Evolutionary conservation across 1,284 basidiomycete species (phyloP), one percentile per base, ranked within the genome.

Genomic region (Cutaneotrichosporon cavernicola): DNA sequence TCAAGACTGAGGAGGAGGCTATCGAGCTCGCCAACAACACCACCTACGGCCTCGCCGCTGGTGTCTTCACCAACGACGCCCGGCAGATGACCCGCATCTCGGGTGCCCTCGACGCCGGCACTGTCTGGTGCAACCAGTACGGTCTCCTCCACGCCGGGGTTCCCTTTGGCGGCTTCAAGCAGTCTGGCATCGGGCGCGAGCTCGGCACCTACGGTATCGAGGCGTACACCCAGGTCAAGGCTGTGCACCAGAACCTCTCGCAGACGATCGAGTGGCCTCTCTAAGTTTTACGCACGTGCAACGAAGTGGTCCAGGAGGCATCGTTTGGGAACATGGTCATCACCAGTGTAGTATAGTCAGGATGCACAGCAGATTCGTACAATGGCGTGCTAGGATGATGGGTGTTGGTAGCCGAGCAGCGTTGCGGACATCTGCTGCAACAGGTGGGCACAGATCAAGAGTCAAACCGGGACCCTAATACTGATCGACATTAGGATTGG

Each of bases 101-200:
- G 2, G 85, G 85, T 30, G 87, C 87, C 38, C 82, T 96, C 38
- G 89, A 93, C 73, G 91, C 93, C 22, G 92, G 93, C 14, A 82
- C 81, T 0, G 77, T 93, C 40, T 94, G 91, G 92, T 84, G 92
- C 65, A 95, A 95, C 80, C 88, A 91, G 76, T 96, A 95, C 80
- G 90, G 89, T 71, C 63, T 90, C 9, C 77, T 93, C 58, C 85
- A 85, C 75, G 90, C 89, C 77, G 91, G 91, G 65, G 90, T 92
- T 47, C 93, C 95, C 0, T 97, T 97, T 72, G 95, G 94, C 36
- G 94, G 95, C n/a, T 94, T 92, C 83, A 95, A 94, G 81, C 88
- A 88, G 73, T 87, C 85, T 64, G 89, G 89, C n/a, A 85, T 88
- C 64, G 89, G 89, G 38, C 86, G 92, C 62, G 94, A 97, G 79